Base-by-base conservation (phyloP, 495 filamentous ascomycete species). In the Talaromyces wortmannii region DNA sequence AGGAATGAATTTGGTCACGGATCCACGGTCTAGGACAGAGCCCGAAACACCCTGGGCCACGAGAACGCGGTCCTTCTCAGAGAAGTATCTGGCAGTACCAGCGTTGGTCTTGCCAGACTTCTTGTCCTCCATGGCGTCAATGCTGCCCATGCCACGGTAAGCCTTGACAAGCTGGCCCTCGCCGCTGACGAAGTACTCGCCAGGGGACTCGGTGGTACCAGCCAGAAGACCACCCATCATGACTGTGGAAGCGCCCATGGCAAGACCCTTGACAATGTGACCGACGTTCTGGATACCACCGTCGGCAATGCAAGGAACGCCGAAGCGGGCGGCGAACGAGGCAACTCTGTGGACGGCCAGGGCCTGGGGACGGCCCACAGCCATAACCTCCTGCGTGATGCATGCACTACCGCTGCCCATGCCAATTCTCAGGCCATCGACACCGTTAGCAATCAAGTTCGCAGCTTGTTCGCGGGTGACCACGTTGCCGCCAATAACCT, bases 331-430 rank as follows among this genome's bases (percentile, higher is more conserved):
- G 33, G 94, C 94, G 62, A 97, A 99, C 23, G 78, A 71, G 57
- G 88, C 83, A 60, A 97, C 92, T 64, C 86, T 90, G 78, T 86
- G 90, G 55, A 99, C 92, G 40, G 92, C 82, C 10, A 89, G 87
- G 15, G 94, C 94, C 74, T 99, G 94, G 56, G 94, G 94, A 60
- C 94, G 86, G 40, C 94, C 94, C 44, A 97, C 91, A 52, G 94
- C 94, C 94, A 99, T 99, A 64, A 99, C 94, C 76, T 99, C 94
- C 75, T 99, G 94, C 47, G 94, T 99, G 65, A 99, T 99, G 75
- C 94, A 99, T 64, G 94, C 94, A 61, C 88, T 94, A 63, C 94
- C 94, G 67, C 89, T 92, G 62, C 94, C 94, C 94, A 99, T 99
- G 68, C 94, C 94, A 71, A 99, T 99, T 65, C 94, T 88, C 59